A percentile compares a stretch with the other conserved stretches of the same genome.
These are phyloP conservation scores for Sarcomyxa edulis DNA, from an alignment of 768 basidiomycete species.

Conservation along the genomic window DNA sequence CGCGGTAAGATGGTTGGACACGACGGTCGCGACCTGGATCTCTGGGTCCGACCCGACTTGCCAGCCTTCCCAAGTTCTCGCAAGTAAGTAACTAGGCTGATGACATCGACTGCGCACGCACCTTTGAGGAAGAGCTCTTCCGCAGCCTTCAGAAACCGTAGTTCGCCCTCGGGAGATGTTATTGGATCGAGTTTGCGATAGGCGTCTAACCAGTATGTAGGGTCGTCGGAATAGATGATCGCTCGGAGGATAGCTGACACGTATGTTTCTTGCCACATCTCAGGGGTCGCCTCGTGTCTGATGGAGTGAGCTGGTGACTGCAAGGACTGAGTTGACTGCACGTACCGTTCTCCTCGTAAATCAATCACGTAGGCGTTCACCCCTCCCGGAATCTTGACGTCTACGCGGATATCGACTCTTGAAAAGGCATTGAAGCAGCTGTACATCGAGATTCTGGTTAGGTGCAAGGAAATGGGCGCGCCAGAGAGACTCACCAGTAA, in stretches of 20 bases:
- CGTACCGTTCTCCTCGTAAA: constrained; percentile 88
- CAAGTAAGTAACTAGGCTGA: neutral
- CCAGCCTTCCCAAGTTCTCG: constrained; percentile 60
- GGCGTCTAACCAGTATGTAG: constrained; percentile 84
- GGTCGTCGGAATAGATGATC: constrained; percentile 94
- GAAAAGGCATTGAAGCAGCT: constrained; percentile 99
- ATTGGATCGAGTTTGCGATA: constrained; percentile 97
- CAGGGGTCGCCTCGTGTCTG: constrained; percentile 85
- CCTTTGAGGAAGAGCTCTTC: constrained; percentile 89
- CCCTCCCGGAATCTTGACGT: constrained; percentile 97
- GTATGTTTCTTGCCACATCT: constrained; percentile 97
- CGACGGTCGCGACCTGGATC: constrained; percentile 94
- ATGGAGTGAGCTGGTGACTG: neutral
- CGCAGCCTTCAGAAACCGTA: constrained; percentile 85
- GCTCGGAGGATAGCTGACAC: constrained; percentile 88
- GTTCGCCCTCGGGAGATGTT: constrained; percentile 80
- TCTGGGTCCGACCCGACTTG: constrained; percentile 98
- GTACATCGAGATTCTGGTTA: constrained; percentile 2
- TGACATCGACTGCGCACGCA: constrained; percentile 17
- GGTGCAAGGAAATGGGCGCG: neutral
- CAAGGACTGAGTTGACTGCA: constrained; percentile 5
- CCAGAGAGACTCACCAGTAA: constrained; percentile 63
- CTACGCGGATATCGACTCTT: constrained; percentile 91
- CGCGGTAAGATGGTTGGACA: constrained; percentile 94
- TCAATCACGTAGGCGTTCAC: constrained; percentile 94